Evolutionary conservation across 768 basidiomycete genomes (phyloP), one percentile per base, ranked within the genome.

Genomic region (Mycena filopes): DNA sequence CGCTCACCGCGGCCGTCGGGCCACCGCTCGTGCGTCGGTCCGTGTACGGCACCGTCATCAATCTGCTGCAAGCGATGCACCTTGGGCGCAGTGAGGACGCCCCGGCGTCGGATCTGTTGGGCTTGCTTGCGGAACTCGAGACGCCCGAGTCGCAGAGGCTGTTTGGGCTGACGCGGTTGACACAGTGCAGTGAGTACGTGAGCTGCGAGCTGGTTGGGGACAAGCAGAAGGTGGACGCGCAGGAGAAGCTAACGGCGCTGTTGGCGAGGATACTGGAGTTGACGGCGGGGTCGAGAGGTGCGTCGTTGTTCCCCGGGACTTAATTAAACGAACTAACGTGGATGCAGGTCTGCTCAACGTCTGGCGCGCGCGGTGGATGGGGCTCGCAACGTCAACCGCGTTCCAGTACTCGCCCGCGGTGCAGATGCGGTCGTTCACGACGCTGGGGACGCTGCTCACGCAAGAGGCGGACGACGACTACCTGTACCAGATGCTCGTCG

Each of bases 341-440:
- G 7, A 18, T 49, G 23, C 58, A 93, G 93, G 90, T 13, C 76
- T 94, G 4, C 78, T 92, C 31, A 98, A 98, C 72, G 86, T 92
- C 4, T 98, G 96, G 96, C 86, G 92, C 63, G 94, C 95, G 28
- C 85, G 96, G 38, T 97, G 95, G 95, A 95, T 95, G 91, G 89
- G 93, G 43, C 76, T 98, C 61, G 88, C 95, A 16, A 92, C 93
- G 1, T 88, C 93, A 1, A 93, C 92, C 0, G 94, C 95, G 23
- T 97, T 97, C 80, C 96, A 97, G 72, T 85, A 91, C 49, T 94
- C 93, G 4, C 91, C 94, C 0, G 89, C 91, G 3, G 87, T 95
- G n/a, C 96, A 97, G 73, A 88, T 91, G 28, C 89, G 94, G 12
- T 92, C 94, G 0, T 97, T 96, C 75, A 86, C 92, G 33, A 88